phyloP scores from a whole-genome alignment of 2,329 filamentous ascomycete species.

The Fusarium sp. region DNA sequence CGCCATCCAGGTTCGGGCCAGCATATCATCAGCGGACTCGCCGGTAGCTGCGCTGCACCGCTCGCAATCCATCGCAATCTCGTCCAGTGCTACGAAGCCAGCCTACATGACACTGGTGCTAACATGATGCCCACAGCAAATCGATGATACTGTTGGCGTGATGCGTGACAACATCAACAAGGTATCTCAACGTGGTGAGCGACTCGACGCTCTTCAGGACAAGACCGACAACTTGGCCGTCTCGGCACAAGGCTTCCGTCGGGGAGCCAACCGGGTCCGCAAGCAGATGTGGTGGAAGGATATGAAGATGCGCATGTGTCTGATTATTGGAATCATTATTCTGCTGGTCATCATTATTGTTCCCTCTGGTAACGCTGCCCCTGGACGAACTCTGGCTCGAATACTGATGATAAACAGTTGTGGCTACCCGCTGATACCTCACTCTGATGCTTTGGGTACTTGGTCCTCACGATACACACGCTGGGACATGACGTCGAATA shows the following conservation, averaged over 20 bases:
- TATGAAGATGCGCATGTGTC: constrained; percentile 99
- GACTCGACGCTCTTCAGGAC: constrained; percentile 89
- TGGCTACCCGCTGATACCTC: constrained; percentile 54
- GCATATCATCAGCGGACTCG: background rate
- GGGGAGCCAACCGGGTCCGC: constrained; percentile 95
- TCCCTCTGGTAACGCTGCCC: constrained; percentile 79
- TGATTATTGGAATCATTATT: constrained; percentile 91
- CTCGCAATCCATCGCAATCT: constrained; percentile 13
- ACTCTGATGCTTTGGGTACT: constrained; percentile 45
- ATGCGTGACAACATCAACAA: constrained; percentile 99
- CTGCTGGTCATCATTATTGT: constrained; percentile 95
- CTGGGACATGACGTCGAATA: constrained; percentile 47
- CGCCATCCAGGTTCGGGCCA: background rate
- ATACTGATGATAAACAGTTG: constrained; percentile 50
- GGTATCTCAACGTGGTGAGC: constrained; percentile 92
- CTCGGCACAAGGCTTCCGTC: constrained; percentile 95
- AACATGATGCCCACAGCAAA: constrained; percentile 77
- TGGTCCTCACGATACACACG: constrained; percentile 45
- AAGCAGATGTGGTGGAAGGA: constrained; percentile 99
- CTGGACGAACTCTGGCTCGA: background rate
- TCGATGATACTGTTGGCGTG: constrained; percentile 93
- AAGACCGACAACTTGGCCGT: constrained; percentile 95
- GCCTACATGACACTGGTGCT: constrained; percentile 20
- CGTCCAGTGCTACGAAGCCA: background rate
- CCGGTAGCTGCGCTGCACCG: background rate